Base-by-base conservation (phyloP, 1,284 basidiomycete species). In the Jaminaea rosea region DNA sequence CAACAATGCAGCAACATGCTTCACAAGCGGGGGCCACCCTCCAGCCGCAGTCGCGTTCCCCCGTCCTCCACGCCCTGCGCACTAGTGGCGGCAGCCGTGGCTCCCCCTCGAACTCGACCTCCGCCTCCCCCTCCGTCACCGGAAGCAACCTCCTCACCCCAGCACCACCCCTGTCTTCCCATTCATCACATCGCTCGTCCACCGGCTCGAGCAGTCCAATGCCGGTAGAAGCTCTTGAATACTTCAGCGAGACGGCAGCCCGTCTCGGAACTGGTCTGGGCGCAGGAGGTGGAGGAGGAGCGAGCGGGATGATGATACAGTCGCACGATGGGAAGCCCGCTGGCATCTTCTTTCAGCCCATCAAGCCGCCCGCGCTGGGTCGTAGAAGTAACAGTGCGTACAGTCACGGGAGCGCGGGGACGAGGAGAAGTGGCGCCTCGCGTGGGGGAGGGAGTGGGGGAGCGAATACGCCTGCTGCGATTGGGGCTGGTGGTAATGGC, bases 291-390 rank as follows among this genome's bases (percentile, higher is more conserved):
- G 84, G 86, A 4, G 78, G 81, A 3, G 85, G 86, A 0, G 85
- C 87, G 0, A 86, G 86, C 1, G 93, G 93, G 0, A 80, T 96
- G 19, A 81, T 97, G 39, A 85, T 98, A 47, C 88, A 92, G 60
- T 88, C 84, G 67, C 88, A 88, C 0, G 89, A 94, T 69, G 93
- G 93, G 0, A 83, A 90, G 58, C 87, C 90, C 0, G 83, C 88
- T 19, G 92, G 90, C 5, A 92, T 98, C 59, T 89, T 91, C 76
- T 98, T 98, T 76, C 86, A 92, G 62, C 93, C 93, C 5, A 45
- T 13, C 15, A 32, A 41, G 21, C 26, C 23, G 5, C 26, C 28
- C 31, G 27, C 42, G 21, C 46, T 32, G 9, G 49, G 45, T 13
- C 47, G 21, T 13, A 11, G n/a, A n/a, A n/a, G n/a, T n/a, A n/a